phyloP scores from a whole-genome alignment of 139 green algal genomes.

The Zygnema cylindricum region DNA sequence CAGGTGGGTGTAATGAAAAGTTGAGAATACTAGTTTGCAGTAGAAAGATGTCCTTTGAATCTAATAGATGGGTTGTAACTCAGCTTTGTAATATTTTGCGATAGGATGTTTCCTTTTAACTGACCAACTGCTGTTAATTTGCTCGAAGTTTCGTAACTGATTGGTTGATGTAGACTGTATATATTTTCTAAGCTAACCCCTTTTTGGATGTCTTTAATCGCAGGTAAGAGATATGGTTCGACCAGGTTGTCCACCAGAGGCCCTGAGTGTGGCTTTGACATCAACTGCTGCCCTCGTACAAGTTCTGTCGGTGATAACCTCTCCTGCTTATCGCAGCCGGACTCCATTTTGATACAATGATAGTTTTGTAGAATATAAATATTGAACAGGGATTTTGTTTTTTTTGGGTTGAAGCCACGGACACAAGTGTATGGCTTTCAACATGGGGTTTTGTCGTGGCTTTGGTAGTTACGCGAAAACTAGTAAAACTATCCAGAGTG shows the following conservation, averaged over 20 bases:
- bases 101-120: neutral
- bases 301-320: constrained; percentile 22
- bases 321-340: constrained; percentile 8
- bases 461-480: too few relatives aligned
- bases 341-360: too few relatives aligned
- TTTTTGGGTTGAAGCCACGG: too few relatives aligned
- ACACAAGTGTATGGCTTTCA: too few relatives aligned
- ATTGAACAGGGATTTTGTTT: too few relatives aligned
- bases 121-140: neutral
- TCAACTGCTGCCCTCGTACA: constrained; percentile 7
- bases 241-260: constrained; percentile 11
- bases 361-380: too few relatives aligned
- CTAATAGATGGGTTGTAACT: neutral
- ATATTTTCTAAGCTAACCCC: neutral
- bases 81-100: neutral
- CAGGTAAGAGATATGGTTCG: constrained; percentile 37
- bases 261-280: constrained; percentile 10
- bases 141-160: neutral
- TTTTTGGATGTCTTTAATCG: neutral
- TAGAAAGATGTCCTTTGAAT: neutral
- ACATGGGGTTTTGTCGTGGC: too few relatives aligned
- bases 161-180: neutral
- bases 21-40: neutral
- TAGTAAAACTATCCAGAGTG: too few relatives aligned
- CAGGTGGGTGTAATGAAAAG: neutral